These are phyloP conservation scores for Haematococcus sp. DNA, from an alignment of 139 green algal species.

Conservation along the genomic window DNA sequence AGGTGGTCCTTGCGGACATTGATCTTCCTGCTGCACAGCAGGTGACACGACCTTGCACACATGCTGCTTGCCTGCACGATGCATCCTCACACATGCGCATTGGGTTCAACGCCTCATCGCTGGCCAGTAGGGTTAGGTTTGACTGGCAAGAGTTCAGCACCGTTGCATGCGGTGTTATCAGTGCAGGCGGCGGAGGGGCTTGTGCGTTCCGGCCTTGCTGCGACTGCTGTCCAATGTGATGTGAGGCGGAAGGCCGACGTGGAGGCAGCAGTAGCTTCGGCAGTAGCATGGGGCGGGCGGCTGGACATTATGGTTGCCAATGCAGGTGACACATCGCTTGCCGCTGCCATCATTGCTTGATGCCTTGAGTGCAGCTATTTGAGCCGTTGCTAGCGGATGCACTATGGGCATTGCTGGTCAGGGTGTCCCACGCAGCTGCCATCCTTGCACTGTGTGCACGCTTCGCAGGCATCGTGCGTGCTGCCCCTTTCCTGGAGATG, in stretches of 20 bases:
- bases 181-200: constrained; percentile 38
- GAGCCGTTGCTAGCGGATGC: no score
- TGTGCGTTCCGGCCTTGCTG: not conserved
- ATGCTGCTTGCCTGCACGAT: no score
- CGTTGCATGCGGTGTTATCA: no score
- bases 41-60: constrained; percentile 24
- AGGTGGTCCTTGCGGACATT: constrained; percentile 72
- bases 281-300: constrained; percentile 55
- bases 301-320: constrained; percentile 74
- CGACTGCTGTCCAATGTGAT: constrained; percentile 47
- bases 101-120: no score
- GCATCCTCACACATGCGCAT: no score
- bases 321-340: constrained; percentile 25
- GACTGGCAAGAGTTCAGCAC: no score
- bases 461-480: constrained; percentile 66
- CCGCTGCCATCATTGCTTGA: no score
- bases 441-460: not conserved
- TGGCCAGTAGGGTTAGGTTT: no score
- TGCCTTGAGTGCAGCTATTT: no score
- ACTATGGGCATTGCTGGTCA: no score
- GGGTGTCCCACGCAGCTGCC: not conserved
- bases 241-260: constrained; percentile 61
- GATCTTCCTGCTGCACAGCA: constrained; percentile 45
- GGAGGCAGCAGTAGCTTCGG: constrained; percentile 47
- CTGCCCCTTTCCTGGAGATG: constrained; percentile 81